phyloP scores from a whole-genome alignment of 1,139 yeast genomes.

The Entelexis sorbosivorans region DNA sequence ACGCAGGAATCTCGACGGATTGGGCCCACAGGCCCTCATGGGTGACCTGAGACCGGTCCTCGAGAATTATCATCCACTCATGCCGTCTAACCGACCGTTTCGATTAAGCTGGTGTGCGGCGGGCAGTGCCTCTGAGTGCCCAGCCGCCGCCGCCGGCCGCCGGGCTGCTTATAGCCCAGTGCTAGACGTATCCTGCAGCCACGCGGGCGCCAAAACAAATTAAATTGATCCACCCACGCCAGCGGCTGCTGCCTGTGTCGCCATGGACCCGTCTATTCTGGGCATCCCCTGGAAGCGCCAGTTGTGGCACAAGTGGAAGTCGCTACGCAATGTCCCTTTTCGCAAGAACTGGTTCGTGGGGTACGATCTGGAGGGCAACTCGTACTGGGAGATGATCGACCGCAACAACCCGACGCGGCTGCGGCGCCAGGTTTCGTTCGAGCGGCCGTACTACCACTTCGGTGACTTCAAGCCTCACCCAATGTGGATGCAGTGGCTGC shows the following conservation, averaged over 20 bases:
- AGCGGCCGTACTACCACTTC: conserved; percentile 26
- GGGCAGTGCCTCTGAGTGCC: too few species aligned
- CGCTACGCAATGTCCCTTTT: conserved; percentile 56
- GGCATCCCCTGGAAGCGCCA: conserved; percentile 30
- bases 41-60: conserved; percentile 22
- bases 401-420: conserved; percentile 29
- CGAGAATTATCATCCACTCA: conserved; percentile 20
- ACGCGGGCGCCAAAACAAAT: background rate
- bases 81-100: background rate
- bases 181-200: background rate
- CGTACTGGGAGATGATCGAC: conserved; percentile 70
- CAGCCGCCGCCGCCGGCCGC: too few species aligned
- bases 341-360: conserved; percentile 42
- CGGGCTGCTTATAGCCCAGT: too few species aligned
- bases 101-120: background rate
- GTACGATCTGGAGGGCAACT: conserved; percentile 69
- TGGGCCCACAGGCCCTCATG: conserved; percentile 31
- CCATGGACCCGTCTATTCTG: conserved; percentile 5
- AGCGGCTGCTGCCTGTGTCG: background rate
- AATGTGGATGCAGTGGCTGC: conserved; percentile 75
- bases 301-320: conserved; percentile 46
- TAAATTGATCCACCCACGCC: background rate
- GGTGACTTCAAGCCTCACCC: conserved; percentile 42
- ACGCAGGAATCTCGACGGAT: conserved; percentile 34
- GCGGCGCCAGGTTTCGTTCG: conserved; percentile 36